Evolutionary conservation across 768 basidiomycete genomes (phyloP), one percentile per base, ranked within the genome.

Genomic region (Russula foetens): DNA sequence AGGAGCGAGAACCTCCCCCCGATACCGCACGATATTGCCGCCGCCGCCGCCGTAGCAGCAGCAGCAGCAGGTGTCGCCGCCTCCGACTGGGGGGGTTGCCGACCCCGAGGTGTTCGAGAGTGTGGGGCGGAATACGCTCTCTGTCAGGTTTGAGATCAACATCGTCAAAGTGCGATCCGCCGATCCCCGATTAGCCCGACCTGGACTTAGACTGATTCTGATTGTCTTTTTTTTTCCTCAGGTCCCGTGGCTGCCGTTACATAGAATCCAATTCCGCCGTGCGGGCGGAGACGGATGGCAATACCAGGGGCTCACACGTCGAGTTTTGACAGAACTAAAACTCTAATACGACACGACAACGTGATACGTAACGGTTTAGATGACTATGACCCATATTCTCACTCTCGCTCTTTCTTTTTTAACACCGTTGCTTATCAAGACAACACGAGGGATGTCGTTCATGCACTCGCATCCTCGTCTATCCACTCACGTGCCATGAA

Each of bases 151-250:
- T 72, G 96, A 99, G 74, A 91, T 98, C 61, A 95, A 89, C 71
- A 88, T 99, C 66, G 92, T 99, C 71, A 98, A 98, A 83, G 94
- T 95, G 43, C n/a, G n/a, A n/a, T n/a, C n/a, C n/a, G n/a, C n/a
- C 17, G 57, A 28, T 1, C n/a, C 3, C 12, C 1, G 5, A 11
- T 3, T 38, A 3, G 7, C 14, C 14, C 12, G n/a, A 38, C 38
- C 14, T 38, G 14, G 38, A 3, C 9, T 38, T 38, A n/a, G n/a
- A n/a, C 14, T 38, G 38, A 38, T 15, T 38, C 38, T 38, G 38
- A 38, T 38, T 38, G 3, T 53, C 49, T 28, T 3, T 47, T 29
- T 21, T 7, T 38, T 49, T 39, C 11, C 67, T 0, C 68, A 95
- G 93, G 91, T 97, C 3, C 92, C 93, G 49, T 92, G 86, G 85